Conservation (phyloP, 2,329 filamentous ascomycete genomes). For the Colletotrichum trifolii region DNA sequence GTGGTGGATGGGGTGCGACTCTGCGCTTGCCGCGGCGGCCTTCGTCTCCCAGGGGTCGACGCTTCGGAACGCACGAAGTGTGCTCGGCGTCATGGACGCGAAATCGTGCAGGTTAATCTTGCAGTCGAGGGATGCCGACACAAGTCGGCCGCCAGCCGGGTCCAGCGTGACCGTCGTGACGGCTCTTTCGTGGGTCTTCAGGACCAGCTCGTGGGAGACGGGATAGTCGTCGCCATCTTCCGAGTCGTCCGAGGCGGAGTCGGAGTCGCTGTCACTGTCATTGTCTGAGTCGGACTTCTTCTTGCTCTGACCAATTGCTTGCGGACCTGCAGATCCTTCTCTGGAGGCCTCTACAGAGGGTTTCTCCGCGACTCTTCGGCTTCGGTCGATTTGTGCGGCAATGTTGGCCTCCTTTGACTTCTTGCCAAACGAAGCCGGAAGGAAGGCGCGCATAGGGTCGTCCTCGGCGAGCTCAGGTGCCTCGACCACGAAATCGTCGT, state of each 20-base stretch:
- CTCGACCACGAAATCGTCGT: slow-evolving; percentile 69
- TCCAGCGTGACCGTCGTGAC: slow-evolving; percentile 89
- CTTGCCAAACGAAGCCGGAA: slow-evolving; percentile 89
- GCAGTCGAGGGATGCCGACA: slow-evolving; percentile 93
- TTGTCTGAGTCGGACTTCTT: slow-evolving; percentile 41
- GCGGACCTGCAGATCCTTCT: slow-evolving; percentile 43
- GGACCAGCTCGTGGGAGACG: slow-evolving; percentile 89
- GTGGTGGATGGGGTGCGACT: slow-evolving; percentile 89
- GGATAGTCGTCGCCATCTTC: slow-evolving; percentile 90
- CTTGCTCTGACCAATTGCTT: slow-evolving; percentile 40
- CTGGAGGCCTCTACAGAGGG: slow-evolving; percentile 40
- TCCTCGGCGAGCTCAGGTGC: slow-evolving; percentile 66
- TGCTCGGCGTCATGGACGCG: slow-evolving; percentile 93
- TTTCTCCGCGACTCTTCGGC: slow-evolving; percentile 68
- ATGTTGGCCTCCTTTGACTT: slow-evolving; percentile 79
- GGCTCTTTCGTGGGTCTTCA: slow-evolving; percentile 91
- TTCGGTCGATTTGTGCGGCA: slow-evolving; percentile 82
- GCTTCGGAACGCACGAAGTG: slow-evolving; percentile 91
- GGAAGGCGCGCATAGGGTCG: slow-evolving; percentile 79
- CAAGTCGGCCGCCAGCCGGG: slow-evolving; percentile 83
- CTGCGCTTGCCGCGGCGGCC: slow-evolving; percentile 72
- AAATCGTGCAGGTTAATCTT: slow-evolving; percentile 95
- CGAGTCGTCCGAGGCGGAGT: slow-evolving; percentile 67
- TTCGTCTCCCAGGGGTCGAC: slow-evolving; percentile 88
- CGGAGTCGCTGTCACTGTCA: slow-evolving; percentile 59